Base-by-base conservation (phyloP, 495 filamentous ascomycete genomes). In the Neurospora tetraspora region DNA sequence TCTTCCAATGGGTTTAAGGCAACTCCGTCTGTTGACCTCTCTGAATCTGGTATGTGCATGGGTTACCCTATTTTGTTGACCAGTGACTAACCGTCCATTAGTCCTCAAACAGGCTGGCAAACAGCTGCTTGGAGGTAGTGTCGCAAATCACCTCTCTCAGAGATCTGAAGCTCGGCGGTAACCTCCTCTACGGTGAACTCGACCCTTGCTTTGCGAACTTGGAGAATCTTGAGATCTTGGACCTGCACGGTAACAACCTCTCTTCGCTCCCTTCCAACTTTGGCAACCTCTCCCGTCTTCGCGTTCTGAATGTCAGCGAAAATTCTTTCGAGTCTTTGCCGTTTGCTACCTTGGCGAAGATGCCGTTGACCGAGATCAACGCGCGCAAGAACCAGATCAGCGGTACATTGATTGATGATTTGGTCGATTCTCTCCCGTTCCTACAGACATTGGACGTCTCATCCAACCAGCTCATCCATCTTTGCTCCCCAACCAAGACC, bases 161-260 rank as follows among this genome's bases (percentile, higher is more conserved):
- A 36, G 94, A 98, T 74, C 83, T 99, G 9, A 94, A 91, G 75
- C 83, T 99, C 3, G 90, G 89, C 16, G 91, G 93, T 37, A 98
- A 98, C 74, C 81, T 86, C 9, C 78, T 99, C 6, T 82, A 89
- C 45, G 94, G 93, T 8, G 77, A 84, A 5, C 81, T 98, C 7
- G 83, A 88, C 71, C 71, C 84, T 2, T 81, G 82, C 40, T 85
- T 97, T 61, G 78, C 83, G 23, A 84, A 83, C 38, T 82, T 98
- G 68, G 77, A 76, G 38, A 87, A 90, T 31, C 83, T 99, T 6
- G 94, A 98, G 76, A 83, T 87, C 43, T 84, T 98, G 14, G 94
- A 98, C 74, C 73, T 99, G 1, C 91, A 92, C 69, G 86, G 88
- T 18, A 99, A 99, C 80, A 86, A 86, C 68, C 85, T 99, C 27